A percentile compares a stretch with the other conserved stretches of the same genome.
Evolutionary conservation across 2,329 filamentous ascomycete species (phyloP).

Genomic region (Neofusicoccum kwambonambiense): DNA sequence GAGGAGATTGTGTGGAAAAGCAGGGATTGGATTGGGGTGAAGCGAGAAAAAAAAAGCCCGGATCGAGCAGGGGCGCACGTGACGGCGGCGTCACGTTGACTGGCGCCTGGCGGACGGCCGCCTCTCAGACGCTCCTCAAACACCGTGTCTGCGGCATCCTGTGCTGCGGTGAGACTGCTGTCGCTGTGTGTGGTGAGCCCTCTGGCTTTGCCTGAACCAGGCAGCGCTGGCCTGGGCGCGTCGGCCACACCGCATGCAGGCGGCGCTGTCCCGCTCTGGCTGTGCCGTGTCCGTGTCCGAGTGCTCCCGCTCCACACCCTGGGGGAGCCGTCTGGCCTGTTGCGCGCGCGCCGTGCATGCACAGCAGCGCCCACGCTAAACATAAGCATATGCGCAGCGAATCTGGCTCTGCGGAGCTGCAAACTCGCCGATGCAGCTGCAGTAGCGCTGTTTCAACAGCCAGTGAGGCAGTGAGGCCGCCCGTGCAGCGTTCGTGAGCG

Average conservation of each 20-base stretch:
- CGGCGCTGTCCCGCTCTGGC: neutral
- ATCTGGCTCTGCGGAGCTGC: neutral
- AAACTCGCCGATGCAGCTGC: neutral
- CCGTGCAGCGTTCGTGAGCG: neutral
- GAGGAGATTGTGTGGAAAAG: neutral
- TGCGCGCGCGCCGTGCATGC: too few species aligned
- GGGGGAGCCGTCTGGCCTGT: neutral
- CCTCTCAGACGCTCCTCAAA: neutral
- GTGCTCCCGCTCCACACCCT: neutral
- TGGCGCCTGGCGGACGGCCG: too few species aligned
- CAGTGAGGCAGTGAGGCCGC: neutral
- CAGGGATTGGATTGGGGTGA: neutral
- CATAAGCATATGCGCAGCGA: neutral
- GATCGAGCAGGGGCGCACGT: neutral
- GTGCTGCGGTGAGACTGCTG: neutral
- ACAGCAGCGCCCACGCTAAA: neutral
- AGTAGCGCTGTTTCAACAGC: conserved; percentile 4
- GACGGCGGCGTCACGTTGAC: neutral
- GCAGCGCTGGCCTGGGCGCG: neutral
- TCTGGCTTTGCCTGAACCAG: neutral
- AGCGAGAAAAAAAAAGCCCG: neutral
- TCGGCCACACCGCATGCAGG: neutral
- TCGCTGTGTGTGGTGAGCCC: neutral
- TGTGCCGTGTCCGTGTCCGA: too few species aligned
- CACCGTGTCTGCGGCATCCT: neutral